Evolutionary conservation across 306 rosid species (phyloP), one percentile per base, ranked within the genome.

Genomic region (Parietaria judaica): DNA sequence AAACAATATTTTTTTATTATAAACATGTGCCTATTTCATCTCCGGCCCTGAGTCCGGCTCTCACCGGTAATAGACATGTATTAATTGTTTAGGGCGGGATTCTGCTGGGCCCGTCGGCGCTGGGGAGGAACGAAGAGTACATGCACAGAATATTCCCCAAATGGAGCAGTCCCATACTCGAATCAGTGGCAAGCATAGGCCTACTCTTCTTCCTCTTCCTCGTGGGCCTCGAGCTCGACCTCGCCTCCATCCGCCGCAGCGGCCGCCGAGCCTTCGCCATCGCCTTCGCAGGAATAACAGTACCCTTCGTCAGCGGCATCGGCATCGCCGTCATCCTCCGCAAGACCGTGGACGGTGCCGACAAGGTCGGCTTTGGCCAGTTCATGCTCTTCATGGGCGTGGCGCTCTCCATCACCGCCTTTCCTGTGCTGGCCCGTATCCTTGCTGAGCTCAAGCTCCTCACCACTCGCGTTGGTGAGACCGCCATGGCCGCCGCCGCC

Each of bases 401-500:
- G 0, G 82, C 96, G 0, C 81, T 90, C 5, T 90, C 97, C 69
- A 83, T 90, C 72, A 90, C 97, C 6, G 96, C 96, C 23, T 87
- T 90, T 64, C 96, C 97, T 0, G 96, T 87, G 3, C 86, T 90
- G 0, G 95, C 97, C 2, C 88, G 97, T 23, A 90, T 90, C 66
- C 71, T 90, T 4, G 97, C 97, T 0, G 96, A 90, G 80, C 87
- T 90, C 48, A 87, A 85, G 34, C 85, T 90, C 10, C 71, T 90
- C 3, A 90, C 97, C 6, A 85, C 97, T 16, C 37, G 63, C 2
- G 46, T 87, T 0, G 97, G 96, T 0, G 95, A 85, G 66, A 87
- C 81, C 5, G 97, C 96, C 14, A 87, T 90, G 97, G 90, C 97
- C 4, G 96, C 96, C 0, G 97, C 96, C 0, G 97, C 91, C 0